Percentiles rank a stretch among this genome's conserved stretches.
Evolutionary conservation across 495 filamentous ascomycete species (phyloP).

Genomic region (Podospora bellae-mahoneyi): DNA sequence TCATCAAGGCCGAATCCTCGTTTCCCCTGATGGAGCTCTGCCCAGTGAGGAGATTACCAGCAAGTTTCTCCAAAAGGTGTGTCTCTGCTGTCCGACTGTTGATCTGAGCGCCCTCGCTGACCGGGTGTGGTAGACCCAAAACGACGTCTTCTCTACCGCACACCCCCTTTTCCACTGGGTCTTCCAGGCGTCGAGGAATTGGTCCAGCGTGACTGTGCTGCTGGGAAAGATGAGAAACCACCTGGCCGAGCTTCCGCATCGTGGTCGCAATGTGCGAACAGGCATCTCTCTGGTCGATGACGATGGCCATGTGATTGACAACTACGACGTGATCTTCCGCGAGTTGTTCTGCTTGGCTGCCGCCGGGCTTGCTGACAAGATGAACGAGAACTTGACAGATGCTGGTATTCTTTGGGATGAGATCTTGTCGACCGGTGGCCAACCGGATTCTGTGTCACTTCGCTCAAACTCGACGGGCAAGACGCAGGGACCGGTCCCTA

Average conservation of each 20-base stretch:
- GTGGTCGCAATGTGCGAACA: conserved; percentile 21
- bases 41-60: conserved; percentile 77
- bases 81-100: conserved; percentile 18
- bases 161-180: conserved; percentile 88
- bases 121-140: conserved; percentile 47
- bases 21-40: conserved; percentile 75
- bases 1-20: conserved; percentile 67
- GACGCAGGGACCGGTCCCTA: background rate
- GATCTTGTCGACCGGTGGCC: conserved; percentile 61
- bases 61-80: conserved; percentile 60
- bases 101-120: conserved; percentile 22
- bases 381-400: conserved; percentile 59
- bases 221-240: conserved; percentile 66
- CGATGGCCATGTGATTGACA: conserved; percentile 48
- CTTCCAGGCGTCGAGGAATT: conserved; percentile 73
- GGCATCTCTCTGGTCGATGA: conserved; percentile 38
- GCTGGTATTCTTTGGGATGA: conserved; percentile 77
- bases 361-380: conserved; percentile 61
- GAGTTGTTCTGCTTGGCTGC: conserved; percentile 83
- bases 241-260: conserved; percentile 43
- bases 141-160: conserved; percentile 70
- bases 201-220: conserved; percentile 63
- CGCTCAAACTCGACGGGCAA: conserved; percentile 4
- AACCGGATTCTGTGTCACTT: conserved; percentile 7
- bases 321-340: conserved; percentile 77